Percentiles rank a stretch among this genome's conserved stretches.
These are phyloP conservation scores for Lipomyces spencermartinsiae DNA, from an alignment of 805 yeast genomes.

Conservation along the genomic window DNA sequence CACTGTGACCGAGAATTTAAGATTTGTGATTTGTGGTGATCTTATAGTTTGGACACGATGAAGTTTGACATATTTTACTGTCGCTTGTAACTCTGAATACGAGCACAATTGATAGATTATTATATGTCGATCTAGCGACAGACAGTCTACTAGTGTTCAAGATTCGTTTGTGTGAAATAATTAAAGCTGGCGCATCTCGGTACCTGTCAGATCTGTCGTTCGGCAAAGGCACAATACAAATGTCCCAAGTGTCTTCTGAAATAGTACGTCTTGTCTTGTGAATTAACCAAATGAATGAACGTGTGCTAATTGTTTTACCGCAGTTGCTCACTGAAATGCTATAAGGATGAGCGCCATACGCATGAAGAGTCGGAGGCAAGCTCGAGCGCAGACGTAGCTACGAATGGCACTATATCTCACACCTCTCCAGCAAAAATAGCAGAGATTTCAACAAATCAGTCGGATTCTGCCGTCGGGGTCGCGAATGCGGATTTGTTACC, in stretches of 20 bases:
- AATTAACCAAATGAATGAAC: not conserved
- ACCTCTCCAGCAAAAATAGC: not conserved
- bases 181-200: slow-evolving; percentile 36
- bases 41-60: too few species aligned
- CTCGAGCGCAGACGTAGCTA: not conserved
- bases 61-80: too few species aligned
- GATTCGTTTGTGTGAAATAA: not conserved
- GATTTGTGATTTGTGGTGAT: not conserved
- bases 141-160: not conserved
- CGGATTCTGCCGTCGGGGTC: not conserved
- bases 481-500: not conserved
- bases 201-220: slow-evolving; percentile 51
- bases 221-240: slow-evolving; percentile 55
- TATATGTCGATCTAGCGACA: too few species aligned
- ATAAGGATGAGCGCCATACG: slow-evolving; percentile 50
- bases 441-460: not conserved
- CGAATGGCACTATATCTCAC: not conserved
- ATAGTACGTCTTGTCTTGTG: slow-evolving; percentile 20
- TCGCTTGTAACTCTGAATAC: too few species aligned
- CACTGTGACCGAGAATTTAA: not conserved
- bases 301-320: slow-evolving; percentile 1
- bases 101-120: too few species aligned
- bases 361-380: slow-evolving; percentile 39
- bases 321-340: slow-evolving; percentile 68
- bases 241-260: slow-evolving; percentile 58